These are phyloP conservation scores for Linnemannia hyalina DNA, from an alignment of 192 early-diverging fungal species.

Conservation along the genomic window DNA sequence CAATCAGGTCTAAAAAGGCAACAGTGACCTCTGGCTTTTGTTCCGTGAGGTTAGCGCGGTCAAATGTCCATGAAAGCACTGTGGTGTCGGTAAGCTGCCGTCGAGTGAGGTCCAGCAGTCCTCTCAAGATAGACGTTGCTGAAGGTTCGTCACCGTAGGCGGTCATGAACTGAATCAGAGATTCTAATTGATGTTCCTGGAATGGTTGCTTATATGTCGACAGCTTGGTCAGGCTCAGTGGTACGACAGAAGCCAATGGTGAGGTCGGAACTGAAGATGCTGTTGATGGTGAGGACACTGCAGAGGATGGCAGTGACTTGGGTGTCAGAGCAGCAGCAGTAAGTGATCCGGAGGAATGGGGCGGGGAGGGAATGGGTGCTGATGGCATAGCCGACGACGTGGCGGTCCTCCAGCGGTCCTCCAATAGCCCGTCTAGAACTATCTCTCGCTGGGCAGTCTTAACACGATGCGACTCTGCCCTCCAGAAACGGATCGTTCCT, in stretches of 20 bases:
- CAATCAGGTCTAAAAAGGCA: slow-evolving; percentile 44
- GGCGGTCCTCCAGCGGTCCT: slow-evolving; percentile 34
- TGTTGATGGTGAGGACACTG: neutral
- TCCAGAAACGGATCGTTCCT: slow-evolving; percentile 40
- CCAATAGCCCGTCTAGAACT: slow-evolving; percentile 19
- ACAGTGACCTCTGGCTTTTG: slow-evolving; percentile 39
- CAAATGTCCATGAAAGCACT: slow-evolving; percentile 40
- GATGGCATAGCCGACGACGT: neutral
- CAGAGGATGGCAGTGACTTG: slow-evolving; percentile 11
- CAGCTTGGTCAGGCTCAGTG: neutral
- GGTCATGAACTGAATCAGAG: slow-evolving; percentile 41
- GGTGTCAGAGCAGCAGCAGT: neutral
- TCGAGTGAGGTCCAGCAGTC: slow-evolving; percentile 31
- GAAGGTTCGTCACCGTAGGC: slow-evolving; percentile 38
- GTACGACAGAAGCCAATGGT: neutral
- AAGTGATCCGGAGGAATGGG: slow-evolving; percentile 24
- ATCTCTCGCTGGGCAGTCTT: slow-evolving; percentile 33
- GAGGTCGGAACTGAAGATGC: neutral
- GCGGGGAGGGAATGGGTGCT: slow-evolving; percentile 14
- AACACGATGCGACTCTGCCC: slow-evolving; percentile 45
- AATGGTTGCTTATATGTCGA: slow-evolving; percentile 26
- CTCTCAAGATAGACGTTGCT: slow-evolving; percentile 30
- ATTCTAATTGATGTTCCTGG: slow-evolving; percentile 42
- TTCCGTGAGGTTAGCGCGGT: slow-evolving; percentile 48
- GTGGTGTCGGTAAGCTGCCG: slow-evolving; percentile 23